These are phyloP conservation scores for Skeletonema potamos DNA, from an alignment of 108 stramenopile species.

Conservation along the genomic window DNA sequence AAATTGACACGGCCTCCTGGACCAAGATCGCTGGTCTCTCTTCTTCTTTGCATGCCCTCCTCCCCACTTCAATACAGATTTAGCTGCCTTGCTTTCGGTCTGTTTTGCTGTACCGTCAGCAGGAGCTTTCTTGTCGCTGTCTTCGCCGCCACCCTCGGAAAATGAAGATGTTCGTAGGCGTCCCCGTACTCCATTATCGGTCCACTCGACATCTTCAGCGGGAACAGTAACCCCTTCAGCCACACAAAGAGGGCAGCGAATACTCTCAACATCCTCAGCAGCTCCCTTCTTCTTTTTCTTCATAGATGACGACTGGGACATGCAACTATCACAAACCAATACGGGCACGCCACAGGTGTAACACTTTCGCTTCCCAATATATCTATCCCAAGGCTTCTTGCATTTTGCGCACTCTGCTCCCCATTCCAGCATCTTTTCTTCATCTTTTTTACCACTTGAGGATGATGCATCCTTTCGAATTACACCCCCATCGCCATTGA, in stretches of 20 bases:
- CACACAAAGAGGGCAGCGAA: constrained; percentile 85
- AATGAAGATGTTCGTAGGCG: constrained; percentile 31
- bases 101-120: constrained; percentile 1
- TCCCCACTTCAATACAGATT: constrained; percentile 91
- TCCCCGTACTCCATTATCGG: constrained; percentile 78
- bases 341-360: constrained; percentile 89
- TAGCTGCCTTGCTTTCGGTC: constrained; percentile 57
- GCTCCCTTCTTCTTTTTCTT: constrained; percentile 33
- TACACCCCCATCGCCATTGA: constrained; percentile 84
- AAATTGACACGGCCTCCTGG: constrained; percentile 69
- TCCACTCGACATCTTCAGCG: constrained; percentile 78
- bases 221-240: constrained; percentile 81
- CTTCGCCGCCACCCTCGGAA: constrained; percentile 18
- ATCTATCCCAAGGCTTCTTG: constrained; percentile 82
- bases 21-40: constrained; percentile 54
- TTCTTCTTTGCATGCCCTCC: constrained; percentile 86
- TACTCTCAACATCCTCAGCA: constrained; percentile 21
- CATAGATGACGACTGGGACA: constrained; percentile 50
- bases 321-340: constrained; percentile 80
- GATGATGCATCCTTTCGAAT: constrained; percentile 47
- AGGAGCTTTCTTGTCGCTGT: neutral
- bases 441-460: constrained; percentile 32
- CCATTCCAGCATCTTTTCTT: constrained; percentile 35
- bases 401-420: constrained; percentile 63
- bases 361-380: constrained; percentile 91